Evolutionary conservation across 805 yeast genomes (phyloP).

Genomic region (Ogataea methylovora): DNA sequence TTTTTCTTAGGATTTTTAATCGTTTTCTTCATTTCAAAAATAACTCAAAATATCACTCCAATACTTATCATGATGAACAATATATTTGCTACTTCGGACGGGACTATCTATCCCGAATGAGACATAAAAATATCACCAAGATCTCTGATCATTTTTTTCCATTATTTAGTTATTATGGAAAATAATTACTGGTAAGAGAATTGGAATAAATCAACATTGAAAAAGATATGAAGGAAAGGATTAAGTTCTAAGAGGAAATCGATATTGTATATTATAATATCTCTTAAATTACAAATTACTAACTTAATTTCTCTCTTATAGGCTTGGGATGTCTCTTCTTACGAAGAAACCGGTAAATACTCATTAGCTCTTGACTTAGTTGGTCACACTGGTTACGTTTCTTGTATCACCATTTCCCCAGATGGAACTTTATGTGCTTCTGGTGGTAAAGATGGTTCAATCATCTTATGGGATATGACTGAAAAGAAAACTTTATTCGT

Average conservation of each 20-base stretch:
- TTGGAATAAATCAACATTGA: background rate
- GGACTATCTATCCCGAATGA: conserved; percentile 68
- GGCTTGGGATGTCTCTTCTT: conserved; percentile 48
- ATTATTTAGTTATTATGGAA: background rate
- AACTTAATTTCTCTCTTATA: conserved; percentile 24
- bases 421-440: conserved; percentile 99
- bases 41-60: background rate
- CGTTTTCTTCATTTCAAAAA: background rate
- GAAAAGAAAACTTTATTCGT: conserved; percentile 83
- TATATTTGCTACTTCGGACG: conserved; percentile 99
- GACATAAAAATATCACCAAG: conserved; percentile 96
- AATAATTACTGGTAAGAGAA: too few relatives aligned
- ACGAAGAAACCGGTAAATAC: conserved; percentile 2
- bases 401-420: conserved; percentile 96
- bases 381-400: conserved; percentile 99
- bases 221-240: background rate
- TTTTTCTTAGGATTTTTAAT: background rate
- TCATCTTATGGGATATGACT: conserved; percentile 97
- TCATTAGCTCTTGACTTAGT: conserved; percentile 89
- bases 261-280: conserved; percentile 11
- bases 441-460: conserved; percentile 99
- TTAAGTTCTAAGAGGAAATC: background rate
- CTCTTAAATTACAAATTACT: conserved; percentile 1
- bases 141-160: conserved; percentile 69
- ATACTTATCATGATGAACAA: conserved; percentile 63